Conservation (phyloP, 2,329 filamentous ascomycete species). For the Fonsecaea multimorphosa region DNA sequence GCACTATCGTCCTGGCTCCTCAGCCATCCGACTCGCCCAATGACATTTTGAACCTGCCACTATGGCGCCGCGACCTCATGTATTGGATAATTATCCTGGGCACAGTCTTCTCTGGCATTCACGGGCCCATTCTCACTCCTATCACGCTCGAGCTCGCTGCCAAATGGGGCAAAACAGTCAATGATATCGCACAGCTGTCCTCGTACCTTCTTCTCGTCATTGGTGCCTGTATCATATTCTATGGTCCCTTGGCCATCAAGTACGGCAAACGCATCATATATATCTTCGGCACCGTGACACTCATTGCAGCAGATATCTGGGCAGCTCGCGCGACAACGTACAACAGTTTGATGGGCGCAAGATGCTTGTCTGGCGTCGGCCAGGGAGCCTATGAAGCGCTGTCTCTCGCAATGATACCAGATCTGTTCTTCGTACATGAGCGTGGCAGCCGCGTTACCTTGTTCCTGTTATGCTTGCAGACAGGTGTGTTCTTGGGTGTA, state of each 20-base stretch:
- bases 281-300: slow-evolving; percentile 50
- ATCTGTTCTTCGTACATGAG: slow-evolving; percentile 95
- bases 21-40: slow-evolving; percentile 90
- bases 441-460: slow-evolving; percentile 89
- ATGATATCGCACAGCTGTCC: slow-evolving; percentile 54
- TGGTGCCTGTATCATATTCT: slow-evolving; percentile 73
- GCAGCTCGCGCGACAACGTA: slow-evolving; percentile 82
- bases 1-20: slow-evolving; percentile 85
- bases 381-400: slow-evolving; percentile 90
- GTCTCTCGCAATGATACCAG: slow-evolving; percentile 89
- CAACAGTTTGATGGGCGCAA: slow-evolving; percentile 75
- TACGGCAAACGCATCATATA: slow-evolving; percentile 92
- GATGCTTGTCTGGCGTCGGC: slow-evolving; percentile 84
- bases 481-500: slow-evolving; percentile 88
- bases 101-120: slow-evolving; percentile 15
- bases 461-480: slow-evolving; percentile 80
- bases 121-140: slow-evolving; percentile 68
- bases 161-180: slow-evolving; percentile 80
- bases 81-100: slow-evolving; percentile 93
- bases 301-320: slow-evolving; percentile 75
- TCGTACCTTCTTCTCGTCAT: slow-evolving; percentile 80
- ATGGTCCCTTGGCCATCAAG: slow-evolving; percentile 83
- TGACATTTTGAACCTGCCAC: slow-evolving; percentile 89
- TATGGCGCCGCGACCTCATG: slow-evolving; percentile 78
- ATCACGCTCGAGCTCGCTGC: slow-evolving; percentile 71